Conservation (phyloP, 139 green algal species). For the Auxenochlorella protothecoides region DNA sequence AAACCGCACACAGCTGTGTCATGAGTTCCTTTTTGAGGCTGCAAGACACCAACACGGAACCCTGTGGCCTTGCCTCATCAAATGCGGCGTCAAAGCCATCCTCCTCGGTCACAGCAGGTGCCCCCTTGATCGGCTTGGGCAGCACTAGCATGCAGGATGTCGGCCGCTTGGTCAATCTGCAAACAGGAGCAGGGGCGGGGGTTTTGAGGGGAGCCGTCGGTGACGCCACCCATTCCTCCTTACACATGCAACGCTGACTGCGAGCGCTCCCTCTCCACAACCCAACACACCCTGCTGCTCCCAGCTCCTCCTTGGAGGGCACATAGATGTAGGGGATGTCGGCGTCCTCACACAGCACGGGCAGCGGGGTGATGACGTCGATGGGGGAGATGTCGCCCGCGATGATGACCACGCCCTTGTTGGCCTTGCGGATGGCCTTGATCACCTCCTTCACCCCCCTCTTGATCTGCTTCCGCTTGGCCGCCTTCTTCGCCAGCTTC, state of each 20-base stretch:
- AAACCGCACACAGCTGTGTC: not conserved
- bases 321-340: slow-evolving; percentile 95
- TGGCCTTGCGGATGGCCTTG: slow-evolving; percentile 88
- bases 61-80: slow-evolving; percentile 4
- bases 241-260: too few relatives aligned
- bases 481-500: slow-evolving; percentile 85
- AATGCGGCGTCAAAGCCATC: slow-evolving; percentile 17
- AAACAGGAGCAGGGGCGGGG: too few relatives aligned
- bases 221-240: too few relatives aligned
- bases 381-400: slow-evolving; percentile 96
- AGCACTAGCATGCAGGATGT: slow-evolving; percentile 97
- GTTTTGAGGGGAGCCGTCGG: too few relatives aligned
- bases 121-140: slow-evolving; percentile 34
- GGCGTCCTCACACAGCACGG: slow-evolving; percentile 91
- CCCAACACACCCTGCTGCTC: slow-evolving; percentile 50
- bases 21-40: slow-evolving; percentile 4
- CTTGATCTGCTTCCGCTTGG: slow-evolving; percentile 92
- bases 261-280: too few relatives aligned
- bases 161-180: slow-evolving; percentile 81
- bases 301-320: slow-evolving; percentile 88
- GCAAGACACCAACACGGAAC: not conserved
- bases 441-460: slow-evolving; percentile 98
- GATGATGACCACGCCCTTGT: slow-evolving; percentile 86
- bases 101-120: not conserved
- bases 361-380: slow-evolving; percentile 94